phyloP scores from a whole-genome alignment of 2,329 filamentous ascomycete genomes.

The Escovopsis sp. region DNA sequence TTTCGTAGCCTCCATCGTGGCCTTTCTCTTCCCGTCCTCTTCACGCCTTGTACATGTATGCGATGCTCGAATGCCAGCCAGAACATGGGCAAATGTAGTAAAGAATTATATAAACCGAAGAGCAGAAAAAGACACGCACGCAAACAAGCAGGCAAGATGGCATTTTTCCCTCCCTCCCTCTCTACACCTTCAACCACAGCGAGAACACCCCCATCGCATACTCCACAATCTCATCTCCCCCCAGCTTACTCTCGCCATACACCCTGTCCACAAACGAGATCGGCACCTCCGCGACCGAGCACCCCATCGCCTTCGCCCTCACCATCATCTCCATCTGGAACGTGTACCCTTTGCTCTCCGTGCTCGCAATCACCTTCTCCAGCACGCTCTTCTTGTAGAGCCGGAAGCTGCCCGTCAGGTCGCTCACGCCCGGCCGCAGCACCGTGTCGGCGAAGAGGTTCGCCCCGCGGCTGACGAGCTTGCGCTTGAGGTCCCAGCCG shows the following conservation, averaged over 20 bases:
- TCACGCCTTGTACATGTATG: no score
- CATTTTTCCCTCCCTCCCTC: background rate
- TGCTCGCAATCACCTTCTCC: conserved; percentile 77
- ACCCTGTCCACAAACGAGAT: conserved; percentile 92
- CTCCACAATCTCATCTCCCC: conserved; percentile 88
- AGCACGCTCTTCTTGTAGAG: conserved; percentile 86
- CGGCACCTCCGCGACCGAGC: conserved; percentile 83
- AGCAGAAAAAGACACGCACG: no score
- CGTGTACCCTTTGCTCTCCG: conserved; percentile 91
- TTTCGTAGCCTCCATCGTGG: no score
- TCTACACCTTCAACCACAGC: conserved; percentile 62
- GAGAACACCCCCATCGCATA: conserved; percentile 76
- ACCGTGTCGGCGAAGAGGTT: conserved; percentile 95
- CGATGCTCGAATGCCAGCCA: no score
- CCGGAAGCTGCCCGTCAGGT: conserved; percentile 87
- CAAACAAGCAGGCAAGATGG: no score
- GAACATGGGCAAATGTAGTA: no score
- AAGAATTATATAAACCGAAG: no score
- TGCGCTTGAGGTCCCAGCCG: conserved; percentile 90
- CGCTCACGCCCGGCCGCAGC: conserved; percentile 81
- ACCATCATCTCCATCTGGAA: conserved; percentile 99
- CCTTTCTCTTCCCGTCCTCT: conserved; percentile 4
- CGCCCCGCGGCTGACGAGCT: conserved; percentile 70
- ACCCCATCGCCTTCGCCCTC: conserved; percentile 88
- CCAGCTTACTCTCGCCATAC: conserved; percentile 90